Base-by-base conservation (phyloP, 2,329 filamentous ascomycete genomes). In the Alternaria panax region DNA sequence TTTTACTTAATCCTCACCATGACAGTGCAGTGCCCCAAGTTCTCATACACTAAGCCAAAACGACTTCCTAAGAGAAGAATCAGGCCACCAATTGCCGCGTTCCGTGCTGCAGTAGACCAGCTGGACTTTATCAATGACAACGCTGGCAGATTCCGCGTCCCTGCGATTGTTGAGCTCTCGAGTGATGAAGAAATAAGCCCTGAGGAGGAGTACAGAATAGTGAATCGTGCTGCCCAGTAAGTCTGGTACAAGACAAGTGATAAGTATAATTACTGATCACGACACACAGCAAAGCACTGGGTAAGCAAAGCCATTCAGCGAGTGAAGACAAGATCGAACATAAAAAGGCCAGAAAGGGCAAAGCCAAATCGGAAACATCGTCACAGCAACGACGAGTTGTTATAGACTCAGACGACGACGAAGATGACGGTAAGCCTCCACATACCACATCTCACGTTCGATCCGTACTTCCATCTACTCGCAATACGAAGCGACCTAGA, bases 241-340 rank as follows among this genome's bases (percentile, higher is more conserved):
- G 45, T 5, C 12, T 0, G 16, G 8, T 12, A 22, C 34, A 7
- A 4, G 0, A 0, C 16, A 20, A 11, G 5, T 36, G 1, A 7
- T 11, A 0, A 5, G 9, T 24, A 16, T 16, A 40, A 2, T 22
- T 2, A 2, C 34, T 51, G 8, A 24, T 11, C 2, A 25, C n/a
- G 1, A 1, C n/a, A 42, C 3, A 30, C 2, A 42, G 40, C 8
- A 41, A 9, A 14, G 50, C 20, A 24, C 16, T 22, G 18, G 5
- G 8, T 6, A 48, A 7, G 8, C 8, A 48, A n/a, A 9, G 4
- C 5, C 7, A 24, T 25, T 11, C 32, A 2, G 9, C 14, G 2
- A 36, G 14, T 8, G 30, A 2, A 11, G 16, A 14, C 5, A 3
- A 9, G 3, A 14, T 36, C 20, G 20, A 32, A 12, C 25, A 9